These are phyloP conservation scores for Pythium aquatile DNA, from an alignment of 352 stramenopile species.

Conservation along the genomic window DNA sequence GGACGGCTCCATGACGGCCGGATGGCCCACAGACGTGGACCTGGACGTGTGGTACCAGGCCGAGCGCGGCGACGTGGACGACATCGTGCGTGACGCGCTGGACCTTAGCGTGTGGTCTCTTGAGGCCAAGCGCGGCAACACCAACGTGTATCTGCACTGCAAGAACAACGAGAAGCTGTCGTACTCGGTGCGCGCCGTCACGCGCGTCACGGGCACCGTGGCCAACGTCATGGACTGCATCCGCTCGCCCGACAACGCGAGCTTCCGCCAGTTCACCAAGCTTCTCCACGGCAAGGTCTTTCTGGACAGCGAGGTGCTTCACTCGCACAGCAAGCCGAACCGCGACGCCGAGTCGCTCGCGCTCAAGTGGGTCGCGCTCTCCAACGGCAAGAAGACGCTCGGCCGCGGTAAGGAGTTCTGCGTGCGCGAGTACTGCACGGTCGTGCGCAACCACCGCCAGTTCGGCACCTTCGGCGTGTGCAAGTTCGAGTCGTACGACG, in stretches of 20 bases:
- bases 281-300: constrained; percentile 72
- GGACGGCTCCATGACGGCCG: constrained; percentile 15
- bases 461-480: constrained; percentile 64
- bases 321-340: constrained; percentile 42
- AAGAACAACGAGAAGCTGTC: constrained; percentile 83
- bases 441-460: constrained; percentile 54
- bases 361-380: constrained; percentile 84
- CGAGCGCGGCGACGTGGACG: constrained; percentile 67
- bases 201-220: constrained; percentile 65
- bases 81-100: constrained; percentile 56
- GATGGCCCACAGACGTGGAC: constrained; percentile 76
- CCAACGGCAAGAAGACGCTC: constrained; percentile 66
- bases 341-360: constrained; percentile 59
- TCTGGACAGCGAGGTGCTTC: constrained; percentile 77
- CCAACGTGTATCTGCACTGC: constrained; percentile 71
- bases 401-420: constrained; percentile 82
- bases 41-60: constrained; percentile 74
- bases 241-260: constrained; percentile 54
- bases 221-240: constrained; percentile 77
- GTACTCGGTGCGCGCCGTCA: constrained; percentile 71
- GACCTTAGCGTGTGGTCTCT: constrained; percentile 79
- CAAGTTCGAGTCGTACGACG: constrained; percentile 84
- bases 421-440: constrained; percentile 74
- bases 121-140: constrained; percentile 61
- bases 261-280: constrained; percentile 69